Conservation (phyloP, 345 rosid genomes). For the Lumnitzera racemosa region DNA sequence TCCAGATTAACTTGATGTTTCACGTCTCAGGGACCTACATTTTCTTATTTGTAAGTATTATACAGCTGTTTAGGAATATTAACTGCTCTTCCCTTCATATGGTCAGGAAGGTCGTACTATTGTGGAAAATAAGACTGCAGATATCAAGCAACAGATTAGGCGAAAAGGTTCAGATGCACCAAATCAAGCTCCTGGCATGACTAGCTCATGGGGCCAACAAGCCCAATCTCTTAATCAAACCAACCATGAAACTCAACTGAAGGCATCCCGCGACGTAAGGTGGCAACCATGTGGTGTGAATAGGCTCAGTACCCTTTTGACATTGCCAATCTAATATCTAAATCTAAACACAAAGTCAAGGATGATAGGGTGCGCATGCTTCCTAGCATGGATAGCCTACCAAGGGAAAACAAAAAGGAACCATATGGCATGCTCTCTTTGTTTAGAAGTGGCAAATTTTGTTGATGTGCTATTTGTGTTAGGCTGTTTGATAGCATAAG, state of each 20-base stretch:
- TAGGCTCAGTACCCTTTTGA: constrained; percentile 11
- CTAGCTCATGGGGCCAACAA: constrained; percentile 46
- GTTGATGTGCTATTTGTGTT: not conserved
- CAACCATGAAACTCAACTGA: constrained; percentile 78
- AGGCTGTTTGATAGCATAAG: not conserved
- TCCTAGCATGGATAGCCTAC: no score
- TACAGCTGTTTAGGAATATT: constrained; percentile 1
- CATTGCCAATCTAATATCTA: not conserved
- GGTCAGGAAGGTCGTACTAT: constrained; percentile 81
- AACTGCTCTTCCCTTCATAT: constrained; percentile 1
- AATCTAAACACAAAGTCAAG: not conserved
- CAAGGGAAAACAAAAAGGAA: no score
- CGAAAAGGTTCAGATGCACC: constrained; percentile 51
- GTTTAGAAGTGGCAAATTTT: not conserved
- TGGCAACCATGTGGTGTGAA: constrained; percentile 48
- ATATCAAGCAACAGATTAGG: constrained; percentile 64
- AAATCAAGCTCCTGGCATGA: constrained; percentile 29
- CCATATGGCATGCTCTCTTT: no score
- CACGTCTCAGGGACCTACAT: not conserved
- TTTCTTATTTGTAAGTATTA: not conserved
- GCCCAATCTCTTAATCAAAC: constrained; percentile 26
- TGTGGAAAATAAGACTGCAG: constrained; percentile 72
- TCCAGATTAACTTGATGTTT: no score
- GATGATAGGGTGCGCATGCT: not conserved
- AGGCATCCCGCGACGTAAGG: constrained; percentile 99